Percentiles rank a stretch among this genome's conserved stretches.
phyloP scores from a whole-genome alignment of 352 stramenopile species.

The Aphanomyces astaci region DNA sequence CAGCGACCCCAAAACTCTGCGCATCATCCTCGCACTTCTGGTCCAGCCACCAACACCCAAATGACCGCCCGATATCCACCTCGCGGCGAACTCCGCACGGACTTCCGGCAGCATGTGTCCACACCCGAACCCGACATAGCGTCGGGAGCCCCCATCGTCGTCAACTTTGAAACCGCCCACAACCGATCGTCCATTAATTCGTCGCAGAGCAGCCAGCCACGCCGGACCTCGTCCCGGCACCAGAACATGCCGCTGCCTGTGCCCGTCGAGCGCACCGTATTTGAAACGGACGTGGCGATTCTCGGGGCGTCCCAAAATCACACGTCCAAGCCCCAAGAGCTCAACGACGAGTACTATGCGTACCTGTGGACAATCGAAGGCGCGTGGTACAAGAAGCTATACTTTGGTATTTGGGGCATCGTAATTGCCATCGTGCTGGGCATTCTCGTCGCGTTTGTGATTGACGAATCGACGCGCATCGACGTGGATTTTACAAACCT shows the following conservation, averaged over 20 bases:
- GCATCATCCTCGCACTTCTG: background rate
- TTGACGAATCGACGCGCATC: background rate
- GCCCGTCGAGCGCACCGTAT: background rate
- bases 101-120: background rate
- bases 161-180: background rate
- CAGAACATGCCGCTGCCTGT: background rate
- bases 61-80: background rate
- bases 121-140: background rate
- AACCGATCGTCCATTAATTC: background rate
- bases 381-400: constrained; percentile 17
- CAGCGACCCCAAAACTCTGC: background rate
- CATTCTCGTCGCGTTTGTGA: background rate
- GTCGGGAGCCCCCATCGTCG: background rate
- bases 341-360: constrained; percentile 17
- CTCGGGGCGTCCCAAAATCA: background rate
- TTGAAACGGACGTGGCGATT: constrained; percentile 12
- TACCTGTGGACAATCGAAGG: constrained; percentile 21
- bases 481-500: background rate
- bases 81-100: constrained; percentile 9
- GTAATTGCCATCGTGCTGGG: constrained; percentile 8
- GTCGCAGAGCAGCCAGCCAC: background rate
- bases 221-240: background rate
- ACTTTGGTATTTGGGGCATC: constrained; percentile 19
- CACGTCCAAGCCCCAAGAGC: constrained; percentile 8
- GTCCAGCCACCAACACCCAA: background rate